Base-by-base conservation (phyloP, 805 yeast species). In the Zygosaccharomyces pseudorouxii region DNA sequence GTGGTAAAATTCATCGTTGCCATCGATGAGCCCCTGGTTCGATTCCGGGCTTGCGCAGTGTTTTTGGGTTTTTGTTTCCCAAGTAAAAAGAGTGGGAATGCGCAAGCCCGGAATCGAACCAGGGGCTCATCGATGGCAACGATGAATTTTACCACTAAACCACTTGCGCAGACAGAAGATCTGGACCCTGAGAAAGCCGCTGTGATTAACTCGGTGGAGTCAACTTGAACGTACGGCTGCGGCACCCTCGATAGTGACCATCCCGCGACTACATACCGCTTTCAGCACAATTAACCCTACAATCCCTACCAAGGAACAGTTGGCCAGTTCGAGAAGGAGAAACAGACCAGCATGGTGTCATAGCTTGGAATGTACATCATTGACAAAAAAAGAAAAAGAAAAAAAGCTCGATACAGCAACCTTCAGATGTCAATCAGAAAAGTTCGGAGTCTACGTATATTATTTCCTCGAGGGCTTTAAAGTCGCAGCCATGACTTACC, bases 21-120 rank as follows among this genome's bases (percentile, higher is more conserved):
- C 43, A 27, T 39, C 43, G 43, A 39, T 39, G 43, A 39, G 43
- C 43, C 43, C 43, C 43, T 30, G 43, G 43, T 39, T 27, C 43
- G 43, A 39, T 39, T 39, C 43, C 43, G 43, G 43, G 43, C 14
- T 39, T 39, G 43, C 22, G 5, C 23, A 22, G 3, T 22, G 7
- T 22, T 31, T 41, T 4, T 36, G 19, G 16, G 42, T 22, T 7
- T 18, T 16, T 38, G 10, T 5, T 5, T 20, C 23, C 23, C 5
- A 20, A 20, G 5, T 7, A 19, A 38, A 18, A 18, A 8, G 18
- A 18, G 5, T n/a, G 35, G 4, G 4, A 11, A 5, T 29, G 44
- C 36, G 44, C 36, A 41, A 41, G 36, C 44, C 37, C 44, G 44
- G 44, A 29, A 40, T 40, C 44, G 44, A 40, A 40, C 44, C 44